These are phyloP conservation scores for Boletus coccyginus DNA, from an alignment of 768 basidiomycete genomes.

Conservation along the genomic window DNA sequence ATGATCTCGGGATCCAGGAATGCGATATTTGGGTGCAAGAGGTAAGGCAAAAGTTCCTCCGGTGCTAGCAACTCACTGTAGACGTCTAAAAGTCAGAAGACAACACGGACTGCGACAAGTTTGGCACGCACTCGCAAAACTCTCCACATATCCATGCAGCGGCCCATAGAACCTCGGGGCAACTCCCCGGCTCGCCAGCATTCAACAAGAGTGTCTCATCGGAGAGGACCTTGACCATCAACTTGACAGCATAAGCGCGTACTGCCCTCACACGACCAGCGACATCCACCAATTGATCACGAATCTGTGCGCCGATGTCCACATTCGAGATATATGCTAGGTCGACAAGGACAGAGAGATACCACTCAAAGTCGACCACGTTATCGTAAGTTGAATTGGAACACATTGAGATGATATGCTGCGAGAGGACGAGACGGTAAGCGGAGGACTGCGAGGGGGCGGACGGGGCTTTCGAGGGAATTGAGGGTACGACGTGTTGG, in stretches of 20 bases:
- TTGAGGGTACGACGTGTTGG: conserved; percentile 47
- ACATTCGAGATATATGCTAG: conserved; percentile 84
- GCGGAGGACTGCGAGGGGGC: conserved; percentile 72
- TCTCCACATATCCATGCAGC: conserved; percentile 98
- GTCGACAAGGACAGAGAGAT: conserved; percentile 90
- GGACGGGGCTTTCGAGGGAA: conserved; percentile 37
- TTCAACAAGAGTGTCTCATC: conserved; percentile 74
- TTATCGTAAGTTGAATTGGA: conserved; percentile 83
- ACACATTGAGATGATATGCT: conserved; percentile 83
- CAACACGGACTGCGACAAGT: neutral
- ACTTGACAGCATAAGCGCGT: conserved; percentile 74
- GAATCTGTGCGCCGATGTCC: conserved; percentile 72
- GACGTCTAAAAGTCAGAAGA: conserved; percentile 6
- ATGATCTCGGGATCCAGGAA: conserved; percentile 61
- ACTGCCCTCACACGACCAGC: conserved; percentile 76
- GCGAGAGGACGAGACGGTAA: conserved; percentile 81
- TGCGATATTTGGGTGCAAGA: conserved; percentile 60
- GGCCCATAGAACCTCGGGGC: conserved; percentile 86
- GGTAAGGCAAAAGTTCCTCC: conserved; percentile 65
- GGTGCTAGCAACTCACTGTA: conserved; percentile 76
- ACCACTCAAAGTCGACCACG: conserved; percentile 95
- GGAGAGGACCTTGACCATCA: conserved; percentile 77
- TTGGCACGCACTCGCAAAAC: conserved; percentile 70
- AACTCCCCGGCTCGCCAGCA: conserved; percentile 67
- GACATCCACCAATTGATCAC: conserved; percentile 84